A percentile compares a stretch with the other conserved stretches of the same genome.
These are phyloP conservation scores for Aquilaria sinensis DNA, from an alignment of 345 rosid genomes.

Conservation along the genomic window DNA sequence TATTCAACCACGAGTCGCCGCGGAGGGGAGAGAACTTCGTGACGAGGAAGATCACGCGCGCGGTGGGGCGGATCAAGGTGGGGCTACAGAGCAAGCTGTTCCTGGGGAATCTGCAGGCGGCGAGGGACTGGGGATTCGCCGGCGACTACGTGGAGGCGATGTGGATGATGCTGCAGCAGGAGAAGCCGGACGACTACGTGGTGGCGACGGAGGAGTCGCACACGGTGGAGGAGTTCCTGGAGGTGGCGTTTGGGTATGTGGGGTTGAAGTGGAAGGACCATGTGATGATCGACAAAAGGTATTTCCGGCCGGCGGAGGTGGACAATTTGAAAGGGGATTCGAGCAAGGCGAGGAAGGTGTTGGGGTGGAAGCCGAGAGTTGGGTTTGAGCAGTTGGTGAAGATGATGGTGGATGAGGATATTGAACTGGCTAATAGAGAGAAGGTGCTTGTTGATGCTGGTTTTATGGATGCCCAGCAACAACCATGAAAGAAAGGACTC, in stretches of 20 bases:
- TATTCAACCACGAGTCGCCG: conserved; percentile 94
- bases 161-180: conserved; percentile 99
- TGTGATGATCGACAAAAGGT: conserved; percentile 39
- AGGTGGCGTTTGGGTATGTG: conserved; percentile 63
- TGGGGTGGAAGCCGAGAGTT: conserved; percentile 64
- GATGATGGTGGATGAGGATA: conserved; percentile 80
- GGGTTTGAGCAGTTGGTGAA: conserved; percentile 71
- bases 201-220: conserved; percentile 95
- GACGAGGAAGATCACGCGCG: conserved; percentile 91
- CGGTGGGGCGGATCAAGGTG: conserved; percentile 77
- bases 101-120: conserved; percentile 77
- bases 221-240: conserved; percentile 83
- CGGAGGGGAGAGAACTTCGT: conserved; percentile 92
- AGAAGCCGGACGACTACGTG: conserved; percentile 87
- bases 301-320: conserved; percentile 41
- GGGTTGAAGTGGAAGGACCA: conserved; percentile 44
- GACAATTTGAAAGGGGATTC: conserved; percentile 29
- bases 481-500: conserved; percentile 29
- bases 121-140: conserved; percentile 95
- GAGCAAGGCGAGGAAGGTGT: conserved; percentile 11
- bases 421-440: conserved; percentile 70
- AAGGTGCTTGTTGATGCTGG: conserved; percentile 83
- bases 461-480: conserved; percentile 71
- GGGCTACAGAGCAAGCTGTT: conserved; percentile 83
- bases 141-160: conserved; percentile 98